Evolutionary conservation across 305 asterid genomes (phyloP).

Genomic region (Fraxinus greggii): DNA sequence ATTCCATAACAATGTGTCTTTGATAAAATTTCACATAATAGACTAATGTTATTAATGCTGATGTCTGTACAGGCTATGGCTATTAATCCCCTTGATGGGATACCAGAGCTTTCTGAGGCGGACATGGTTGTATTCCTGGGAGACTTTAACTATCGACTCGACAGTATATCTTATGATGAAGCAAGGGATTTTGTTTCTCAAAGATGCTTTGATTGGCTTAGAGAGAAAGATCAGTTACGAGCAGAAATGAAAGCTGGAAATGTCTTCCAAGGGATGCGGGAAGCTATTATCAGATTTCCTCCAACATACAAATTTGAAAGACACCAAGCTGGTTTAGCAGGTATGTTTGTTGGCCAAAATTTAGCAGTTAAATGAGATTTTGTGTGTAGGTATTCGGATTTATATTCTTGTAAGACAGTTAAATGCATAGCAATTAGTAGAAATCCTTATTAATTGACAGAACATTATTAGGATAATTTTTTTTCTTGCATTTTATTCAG

Average conservation of each 20-base stretch:
- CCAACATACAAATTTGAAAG: constrained; percentile 94
- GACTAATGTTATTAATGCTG: constrained; percentile 6
- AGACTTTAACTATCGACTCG: constrained; percentile 91
- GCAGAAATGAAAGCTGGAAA: constrained; percentile 92
- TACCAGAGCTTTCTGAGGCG: constrained; percentile 92
- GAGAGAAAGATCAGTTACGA: constrained; percentile 85
- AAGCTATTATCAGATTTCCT: constrained; percentile 84
- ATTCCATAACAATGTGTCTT: background rate
- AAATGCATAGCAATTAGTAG: background rate
- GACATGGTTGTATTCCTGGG: constrained; percentile 95
- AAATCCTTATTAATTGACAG: background rate
- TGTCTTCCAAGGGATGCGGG: constrained; percentile 98
- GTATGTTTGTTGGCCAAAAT: constrained; percentile 33
- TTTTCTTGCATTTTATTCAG: background rate
- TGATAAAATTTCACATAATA: constrained; percentile 13
- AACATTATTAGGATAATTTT: background rate
- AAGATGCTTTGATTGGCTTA: constrained; percentile 95
- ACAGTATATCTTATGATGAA: constrained; percentile 87
- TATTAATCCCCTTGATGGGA: constrained; percentile 50
- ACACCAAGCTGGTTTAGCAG: constrained; percentile 92
- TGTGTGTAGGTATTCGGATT: background rate
- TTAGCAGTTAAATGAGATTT: background rate
- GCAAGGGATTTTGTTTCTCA: constrained; percentile 96
- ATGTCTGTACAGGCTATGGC: constrained; percentile 52
- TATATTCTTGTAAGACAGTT: background rate